phyloP scores from a whole-genome alignment of 164 flowering plant species.

The Umbilicus rupestris region DNA sequence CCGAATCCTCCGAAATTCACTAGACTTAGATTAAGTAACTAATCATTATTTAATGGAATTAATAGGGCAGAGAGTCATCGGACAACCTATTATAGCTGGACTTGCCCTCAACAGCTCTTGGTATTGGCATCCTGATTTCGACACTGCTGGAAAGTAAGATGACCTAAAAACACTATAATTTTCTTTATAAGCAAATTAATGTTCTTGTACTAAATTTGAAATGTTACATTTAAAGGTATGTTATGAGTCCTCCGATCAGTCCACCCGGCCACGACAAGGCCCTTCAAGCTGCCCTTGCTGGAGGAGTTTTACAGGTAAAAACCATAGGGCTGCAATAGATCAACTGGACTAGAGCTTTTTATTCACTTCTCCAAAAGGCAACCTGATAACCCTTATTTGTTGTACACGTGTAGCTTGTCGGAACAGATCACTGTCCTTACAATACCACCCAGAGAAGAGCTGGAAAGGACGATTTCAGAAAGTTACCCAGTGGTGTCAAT shows the following conservation, averaged over 20 bases:
- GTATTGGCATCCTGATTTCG: constrained; percentile 8
- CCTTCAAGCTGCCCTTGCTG: constrained; percentile 5
- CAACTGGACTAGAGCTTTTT: background rate
- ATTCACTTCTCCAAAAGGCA: background rate
- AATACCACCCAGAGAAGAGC: background rate
- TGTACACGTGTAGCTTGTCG: constrained; percentile 1
- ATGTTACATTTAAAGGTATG: background rate
- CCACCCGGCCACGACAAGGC: background rate
- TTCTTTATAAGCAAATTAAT: too few relatives aligned
- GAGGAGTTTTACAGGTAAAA: constrained; percentile 6
- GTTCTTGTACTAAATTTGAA: background rate
- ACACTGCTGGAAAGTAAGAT: constrained; percentile 9
- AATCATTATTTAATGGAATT: too few relatives aligned
- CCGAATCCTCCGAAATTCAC: too few relatives aligned
- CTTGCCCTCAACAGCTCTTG: background rate
- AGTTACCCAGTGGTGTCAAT: constrained; percentile 8
- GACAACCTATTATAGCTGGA: constrained; percentile 3
- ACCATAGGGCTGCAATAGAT: background rate
- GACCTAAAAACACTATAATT: background rate
- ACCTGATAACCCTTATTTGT: background rate
- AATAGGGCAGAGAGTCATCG: constrained; percentile 7
- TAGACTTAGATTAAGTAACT: too few relatives aligned
- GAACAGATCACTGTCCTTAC: constrained; percentile 10
- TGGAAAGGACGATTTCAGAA: constrained; percentile 2
- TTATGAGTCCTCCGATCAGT: constrained; percentile 5